Conservation (phyloP, 2,329 filamentous ascomycete genomes). For the Hypoxylon sp. region DNA sequence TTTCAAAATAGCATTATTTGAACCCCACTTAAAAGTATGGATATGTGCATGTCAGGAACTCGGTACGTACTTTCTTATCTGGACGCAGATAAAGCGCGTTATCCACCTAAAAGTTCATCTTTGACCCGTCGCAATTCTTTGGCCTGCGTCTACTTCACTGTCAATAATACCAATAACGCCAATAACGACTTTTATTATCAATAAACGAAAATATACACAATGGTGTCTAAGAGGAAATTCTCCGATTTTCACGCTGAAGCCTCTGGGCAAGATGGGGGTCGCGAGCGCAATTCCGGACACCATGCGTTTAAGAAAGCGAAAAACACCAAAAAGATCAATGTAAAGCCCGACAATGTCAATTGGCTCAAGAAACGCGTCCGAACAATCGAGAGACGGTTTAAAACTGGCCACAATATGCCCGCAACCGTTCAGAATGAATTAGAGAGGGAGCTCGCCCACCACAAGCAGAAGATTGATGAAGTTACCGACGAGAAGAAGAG, state of each 20-base stretch:
- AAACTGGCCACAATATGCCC: slow-evolving; percentile 68
- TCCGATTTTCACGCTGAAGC: slow-evolving; percentile 39
- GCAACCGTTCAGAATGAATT: slow-evolving; percentile 73
- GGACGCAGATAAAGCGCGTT: background rate
- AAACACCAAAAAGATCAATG: slow-evolving; percentile 51
- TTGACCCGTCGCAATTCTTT: too few relatives aligned
- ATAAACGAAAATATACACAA: slow-evolving; percentile 13
- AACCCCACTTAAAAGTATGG: background rate
- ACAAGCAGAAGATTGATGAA: slow-evolving; percentile 69
- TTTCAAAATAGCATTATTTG: too few relatives aligned
- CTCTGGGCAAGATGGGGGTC: slow-evolving; percentile 24
- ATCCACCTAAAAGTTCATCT: slow-evolving; percentile 15
- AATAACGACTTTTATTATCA: background rate
- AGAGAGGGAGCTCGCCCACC: slow-evolving; percentile 75
- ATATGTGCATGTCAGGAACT: background rate
- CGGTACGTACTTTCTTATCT: slow-evolving; percentile 2
- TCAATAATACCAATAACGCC: background rate
- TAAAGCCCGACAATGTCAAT: slow-evolving; percentile 60
- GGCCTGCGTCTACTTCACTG: too few relatives aligned
- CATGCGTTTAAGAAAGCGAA: slow-evolving; percentile 45
- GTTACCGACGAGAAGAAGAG: slow-evolving; percentile 68
- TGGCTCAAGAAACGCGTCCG: slow-evolving; percentile 76
- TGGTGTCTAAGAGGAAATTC: slow-evolving; percentile 45
- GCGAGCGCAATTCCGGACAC: slow-evolving; percentile 23
- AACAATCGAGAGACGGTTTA: slow-evolving; percentile 72